phyloP scores from a whole-genome alignment of 1,284 basidiomycete species.

The Heimioporus punctisporus region DNA sequence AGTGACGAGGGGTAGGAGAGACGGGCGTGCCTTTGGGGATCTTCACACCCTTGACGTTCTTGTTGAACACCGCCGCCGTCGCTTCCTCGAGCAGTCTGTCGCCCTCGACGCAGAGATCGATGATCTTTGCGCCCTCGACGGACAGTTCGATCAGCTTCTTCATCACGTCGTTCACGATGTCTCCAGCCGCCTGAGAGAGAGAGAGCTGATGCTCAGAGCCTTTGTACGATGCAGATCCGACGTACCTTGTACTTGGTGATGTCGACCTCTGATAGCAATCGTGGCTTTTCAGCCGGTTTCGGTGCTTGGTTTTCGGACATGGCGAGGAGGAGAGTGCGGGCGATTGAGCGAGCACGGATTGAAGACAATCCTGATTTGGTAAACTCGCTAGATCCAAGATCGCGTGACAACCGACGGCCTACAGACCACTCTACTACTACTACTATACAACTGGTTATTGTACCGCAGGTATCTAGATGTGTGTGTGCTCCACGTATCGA shows the following conservation, averaged over 20 bases:
- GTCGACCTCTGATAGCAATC: conserved; percentile 68
- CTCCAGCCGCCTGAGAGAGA: conserved; percentile 74
- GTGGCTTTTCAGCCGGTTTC: conserved; percentile 46
- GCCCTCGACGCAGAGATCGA: conserved; percentile 92
- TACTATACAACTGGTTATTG: conserved; percentile 16
- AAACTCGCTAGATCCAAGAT: conserved; percentile 8
- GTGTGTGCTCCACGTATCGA: conserved; percentile 12
- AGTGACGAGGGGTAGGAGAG: too few species aligned
- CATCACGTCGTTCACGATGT: conserved; percentile 86
- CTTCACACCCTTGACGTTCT: conserved; percentile 85
- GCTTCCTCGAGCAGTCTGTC: conserved; percentile 92
- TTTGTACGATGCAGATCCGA: not conserved
- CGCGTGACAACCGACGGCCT: too few species aligned
- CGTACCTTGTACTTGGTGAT: conserved; percentile 83
- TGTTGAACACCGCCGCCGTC: conserved; percentile 89
- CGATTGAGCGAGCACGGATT: conserved; percentile 7
- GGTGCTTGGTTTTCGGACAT: conserved; percentile 59
- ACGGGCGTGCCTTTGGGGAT: conserved; percentile 78
- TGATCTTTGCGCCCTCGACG: conserved; percentile 84
- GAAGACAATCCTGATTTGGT: conserved; percentile 25
- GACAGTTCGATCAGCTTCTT: conserved; percentile 82
- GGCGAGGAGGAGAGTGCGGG: conserved; percentile 3
- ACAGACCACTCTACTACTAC: conserved; percentile 29
- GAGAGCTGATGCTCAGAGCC: conserved; percentile 8
- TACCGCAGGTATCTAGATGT: conserved; percentile 25